Evolutionary conservation across 2,329 filamentous ascomycete species (phyloP), one percentile per base, ranked within the genome.

Genomic region (Ceratocystis albifundus): DNA sequence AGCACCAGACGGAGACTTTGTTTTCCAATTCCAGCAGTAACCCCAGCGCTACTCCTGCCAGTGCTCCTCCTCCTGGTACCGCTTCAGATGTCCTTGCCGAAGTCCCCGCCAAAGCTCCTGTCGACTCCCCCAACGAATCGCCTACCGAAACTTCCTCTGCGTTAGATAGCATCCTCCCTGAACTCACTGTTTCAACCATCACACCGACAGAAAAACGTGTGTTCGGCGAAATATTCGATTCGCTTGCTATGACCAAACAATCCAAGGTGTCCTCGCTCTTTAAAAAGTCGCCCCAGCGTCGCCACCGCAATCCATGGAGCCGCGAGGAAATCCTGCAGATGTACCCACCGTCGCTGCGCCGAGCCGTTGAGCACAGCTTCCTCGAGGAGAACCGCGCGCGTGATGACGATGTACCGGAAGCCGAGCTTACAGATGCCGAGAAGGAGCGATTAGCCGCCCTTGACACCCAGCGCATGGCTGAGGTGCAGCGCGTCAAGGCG

Each of bases 141-240:
- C 36, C 36, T 6, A n/a, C 48, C 48, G 48, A 53, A 53, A 6
- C 25, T 45, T 10, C 12, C 41, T 12, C 41, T 20, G 15, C 44
- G n/a, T 44, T 50, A 15, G 41, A 28, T 22, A 28, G 41, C 61
- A 50, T 45, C 8, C 41, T 45, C 6, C 61, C 32, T 53, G 15
- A 66, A 70, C 22, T 1, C 62, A 20, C 65, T 66, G 57, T 73
- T 59, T 79, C 79, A 2, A 87, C 83, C 4, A 83, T 87, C 62
- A 87, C 84, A 0, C 80, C 80, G 0, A 72, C 76, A 0, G 84
- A 87, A 71, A 78, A 80, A 32, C 76, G 78, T 63, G 82, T 86
- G 64, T 87, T 87, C 70, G 77, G 79, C 64, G 78, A 84, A 64
- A 86, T 87, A 57, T 80, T 81, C 61, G 74, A 76, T 57, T 76